Evolutionary conservation across 495 filamentous ascomycete genomes (phyloP), one percentile per base, ranked within the genome.

Genomic region (Sabuloglossum arenarium): DNA sequence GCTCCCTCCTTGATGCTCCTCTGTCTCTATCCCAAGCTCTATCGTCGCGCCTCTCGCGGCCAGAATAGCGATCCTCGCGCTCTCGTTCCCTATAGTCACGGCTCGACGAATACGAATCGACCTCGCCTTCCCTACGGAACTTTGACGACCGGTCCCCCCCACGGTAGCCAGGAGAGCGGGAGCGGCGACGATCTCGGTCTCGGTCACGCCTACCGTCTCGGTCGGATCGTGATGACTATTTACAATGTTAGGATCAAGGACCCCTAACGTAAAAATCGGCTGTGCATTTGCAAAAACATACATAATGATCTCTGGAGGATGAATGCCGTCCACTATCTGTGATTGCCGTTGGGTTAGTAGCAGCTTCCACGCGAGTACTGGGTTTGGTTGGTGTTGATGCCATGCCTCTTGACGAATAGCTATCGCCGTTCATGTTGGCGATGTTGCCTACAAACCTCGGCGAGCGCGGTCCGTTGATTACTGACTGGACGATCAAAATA

Each of bases 41-140:
- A 27, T 81, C 79, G 45, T 75, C 76, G 49, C 71, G 70, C 14
- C 76, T 67, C 37, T 81, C 78, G 45, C 81, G 77, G 27, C 76
- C 77, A 19, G 79, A 78, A 64, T 94, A 94, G 61, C 86, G 76
- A 56, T 94, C 88, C 64, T 95, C 88, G 46, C 88, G 82, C 72
- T 95, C 88, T 34, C 88, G 76, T 63, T 90, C 88, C 67, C 88
- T 78, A 68, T 91, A 90, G 71, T 83, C 87, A 53, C 88, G 81
- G 66, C 86, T 93, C 8, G 84, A 85, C 9, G 87, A 90, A 70
- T 96, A 96, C 10, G 85, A 79, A 64, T 96, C 88, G 65, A 79
- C 75, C 61, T 94, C 88, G 60, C 76, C 75, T 47, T 86, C 81
- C 52, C 78, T 74, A 59, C 77, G 74, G 54, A 73, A 56, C 78